phyloP scores from a whole-genome alignment of 768 basidiomycete species.

The Pholiota microspora region DNA sequence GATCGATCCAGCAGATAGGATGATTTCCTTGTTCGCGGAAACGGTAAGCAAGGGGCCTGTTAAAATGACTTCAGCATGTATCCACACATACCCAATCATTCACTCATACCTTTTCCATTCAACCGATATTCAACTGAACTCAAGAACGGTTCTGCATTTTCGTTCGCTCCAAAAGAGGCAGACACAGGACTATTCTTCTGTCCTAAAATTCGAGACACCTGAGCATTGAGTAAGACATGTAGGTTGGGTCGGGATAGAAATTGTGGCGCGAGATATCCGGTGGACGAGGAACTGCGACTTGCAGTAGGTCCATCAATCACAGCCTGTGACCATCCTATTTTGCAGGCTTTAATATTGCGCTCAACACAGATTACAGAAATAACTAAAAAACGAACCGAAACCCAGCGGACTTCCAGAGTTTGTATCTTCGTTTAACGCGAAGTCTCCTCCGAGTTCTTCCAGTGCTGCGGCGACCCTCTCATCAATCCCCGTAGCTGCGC shows the following conservation, averaged over 20 bases:
- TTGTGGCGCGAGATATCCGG: constrained; percentile 24
- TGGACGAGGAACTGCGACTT: constrained; percentile 28
- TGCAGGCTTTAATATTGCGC: no score
- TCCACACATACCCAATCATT: no score
- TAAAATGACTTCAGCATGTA: no score
- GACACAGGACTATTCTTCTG: neutral
- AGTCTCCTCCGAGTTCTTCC: constrained; percentile 33
- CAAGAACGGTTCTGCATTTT: no score
- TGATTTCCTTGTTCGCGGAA: constrained; percentile 29
- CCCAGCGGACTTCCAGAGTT: constrained; percentile 28
- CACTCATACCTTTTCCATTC: constrained; percentile 1
- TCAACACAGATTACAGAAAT: no score
- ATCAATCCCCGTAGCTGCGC: constrained; percentile 23
- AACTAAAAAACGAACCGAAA: constrained; percentile 22
- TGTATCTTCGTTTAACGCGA: constrained; percentile 23
- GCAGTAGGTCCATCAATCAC: constrained; percentile 22
- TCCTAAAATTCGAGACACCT: constrained; percentile 24
- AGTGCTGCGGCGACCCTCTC: constrained; percentile 25
- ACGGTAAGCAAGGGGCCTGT: constrained; percentile 10
- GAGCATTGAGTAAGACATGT: constrained; percentile 28
- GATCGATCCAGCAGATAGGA: constrained; percentile 33
- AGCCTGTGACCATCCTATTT: constrained; percentile 19
- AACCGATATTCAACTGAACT: constrained; percentile 8
- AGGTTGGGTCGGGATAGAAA: constrained; percentile 26
- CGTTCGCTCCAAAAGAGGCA: no score